These are phyloP conservation scores for Linnemannia zychae DNA, from an alignment of 192 early-diverging fungal genomes.

Conservation along the genomic window DNA sequence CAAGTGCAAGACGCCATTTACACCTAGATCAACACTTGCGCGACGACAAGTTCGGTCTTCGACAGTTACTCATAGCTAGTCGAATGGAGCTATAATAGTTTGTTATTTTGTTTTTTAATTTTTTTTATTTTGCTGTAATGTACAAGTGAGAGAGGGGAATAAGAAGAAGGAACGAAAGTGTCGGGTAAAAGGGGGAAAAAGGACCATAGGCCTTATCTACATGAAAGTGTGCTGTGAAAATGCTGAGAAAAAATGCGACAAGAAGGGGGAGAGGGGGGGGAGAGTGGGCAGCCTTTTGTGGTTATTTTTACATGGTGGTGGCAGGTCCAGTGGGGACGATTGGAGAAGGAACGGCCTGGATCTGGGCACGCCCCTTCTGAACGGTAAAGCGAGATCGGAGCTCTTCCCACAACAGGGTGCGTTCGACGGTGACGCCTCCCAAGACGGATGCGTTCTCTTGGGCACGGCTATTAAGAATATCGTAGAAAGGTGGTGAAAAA, in stretches of 20 bases:
- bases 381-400: conserved; percentile 57
- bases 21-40: neutral
- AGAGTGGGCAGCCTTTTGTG: no score
- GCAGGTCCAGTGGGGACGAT: conserved; percentile 28
- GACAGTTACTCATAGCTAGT: neutral
- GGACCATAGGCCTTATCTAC: neutral
- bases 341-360: conserved; percentile 26
- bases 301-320: conserved; percentile 23
- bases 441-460: conserved; percentile 93
- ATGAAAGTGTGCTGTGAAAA: conserved; percentile 1
- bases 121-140: conserved; percentile 13
- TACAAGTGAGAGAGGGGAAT: neutral
- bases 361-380: conserved; percentile 40
- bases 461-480: conserved; percentile 66
- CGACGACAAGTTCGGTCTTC: neutral
- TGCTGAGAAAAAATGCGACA: neutral
- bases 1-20: conserved; percentile 52
- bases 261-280: no score
- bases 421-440: conserved; percentile 72
- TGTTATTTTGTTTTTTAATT: neutral
- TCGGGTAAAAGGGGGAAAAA: neutral
- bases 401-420: conserved; percentile 70
- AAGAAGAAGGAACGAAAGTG: neutral
- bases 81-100: neutral
- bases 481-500: neutral